These are phyloP conservation scores for Chimonanthus praecox DNA, from an alignment of 164 flowering plant species.

Conservation along the genomic window DNA sequence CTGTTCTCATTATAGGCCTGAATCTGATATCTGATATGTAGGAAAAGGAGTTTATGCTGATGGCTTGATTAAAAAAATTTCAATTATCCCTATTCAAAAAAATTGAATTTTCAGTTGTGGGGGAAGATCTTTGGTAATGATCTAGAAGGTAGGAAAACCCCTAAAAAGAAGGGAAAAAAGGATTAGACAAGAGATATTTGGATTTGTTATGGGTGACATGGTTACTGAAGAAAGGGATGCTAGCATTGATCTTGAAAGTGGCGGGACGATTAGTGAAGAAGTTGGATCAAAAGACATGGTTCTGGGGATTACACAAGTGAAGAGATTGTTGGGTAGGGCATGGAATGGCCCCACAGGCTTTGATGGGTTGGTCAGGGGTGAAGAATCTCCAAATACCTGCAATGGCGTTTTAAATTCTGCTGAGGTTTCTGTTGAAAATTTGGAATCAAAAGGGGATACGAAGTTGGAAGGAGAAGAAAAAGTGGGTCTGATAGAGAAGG, in stretches of 20 bases:
- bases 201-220: conserved; percentile 28
- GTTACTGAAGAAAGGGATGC: conserved; percentile 24
- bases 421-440: conserved; percentile 18
- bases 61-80: not conserved
- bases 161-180: not conserved
- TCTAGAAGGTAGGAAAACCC: not conserved
- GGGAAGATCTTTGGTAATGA: not conserved
- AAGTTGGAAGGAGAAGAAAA: conserved; percentile 1
- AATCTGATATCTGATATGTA: not conserved
- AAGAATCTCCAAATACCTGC: conserved; percentile 15
- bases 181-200: not conserved
- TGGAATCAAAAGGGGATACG: conserved; percentile 11
- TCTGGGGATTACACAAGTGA: conserved; percentile 14
- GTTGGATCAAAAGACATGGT: conserved; percentile 12
- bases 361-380: conserved; percentile 30
- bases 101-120: not conserved
- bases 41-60: too few relatives aligned
- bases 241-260: conserved; percentile 52
- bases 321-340: conserved; percentile 12
- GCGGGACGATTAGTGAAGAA: conserved; percentile 30
- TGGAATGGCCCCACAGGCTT: conserved; percentile 16
- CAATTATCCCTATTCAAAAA: not conserved
- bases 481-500: not conserved
- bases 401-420: conserved; percentile 9
- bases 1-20: not conserved